Evolutionary conservation across 306 rosid genomes (phyloP).

Genomic region (Quercus robur): DNA sequence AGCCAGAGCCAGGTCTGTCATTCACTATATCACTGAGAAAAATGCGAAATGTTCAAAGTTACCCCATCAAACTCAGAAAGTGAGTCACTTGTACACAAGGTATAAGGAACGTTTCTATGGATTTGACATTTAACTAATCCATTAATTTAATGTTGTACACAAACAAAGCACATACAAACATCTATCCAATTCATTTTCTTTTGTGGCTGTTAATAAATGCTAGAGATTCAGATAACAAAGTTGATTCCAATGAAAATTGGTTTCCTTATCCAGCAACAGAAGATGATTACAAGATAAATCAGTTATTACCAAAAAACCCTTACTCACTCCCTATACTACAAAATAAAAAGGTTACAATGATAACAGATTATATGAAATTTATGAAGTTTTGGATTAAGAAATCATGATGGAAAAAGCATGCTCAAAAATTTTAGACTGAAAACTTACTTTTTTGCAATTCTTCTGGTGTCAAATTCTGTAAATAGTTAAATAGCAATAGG

Average conservation of each 20-base stretch:
- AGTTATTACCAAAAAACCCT: neutral
- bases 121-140: too few relatives aligned
- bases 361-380: conserved; percentile 1
- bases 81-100: neutral
- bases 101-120: neutral
- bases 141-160: too few relatives aligned
- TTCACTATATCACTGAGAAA: conserved; percentile 8
- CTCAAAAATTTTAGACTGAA: neutral
- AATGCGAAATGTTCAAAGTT: neutral
- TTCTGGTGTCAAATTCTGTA: conserved; percentile 83
- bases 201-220: too few relatives aligned
- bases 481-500: neutral
- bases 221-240: neutral
- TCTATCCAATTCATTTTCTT: too few relatives aligned
- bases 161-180: too few relatives aligned
- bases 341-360: neutral
- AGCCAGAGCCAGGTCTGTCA: neutral
- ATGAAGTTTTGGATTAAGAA: conserved; percentile 10
- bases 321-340: neutral
- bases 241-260: neutral
- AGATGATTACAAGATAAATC: neutral
- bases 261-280: neutral
- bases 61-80: neutral
- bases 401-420: conserved; percentile 2
- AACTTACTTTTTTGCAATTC: conserved; percentile 81